Evolutionary conservation across 2,329 filamentous ascomycete species (phyloP), one percentile per base, ranked within the genome.

Genomic region (Ilyonectria mors-panacis): DNA sequence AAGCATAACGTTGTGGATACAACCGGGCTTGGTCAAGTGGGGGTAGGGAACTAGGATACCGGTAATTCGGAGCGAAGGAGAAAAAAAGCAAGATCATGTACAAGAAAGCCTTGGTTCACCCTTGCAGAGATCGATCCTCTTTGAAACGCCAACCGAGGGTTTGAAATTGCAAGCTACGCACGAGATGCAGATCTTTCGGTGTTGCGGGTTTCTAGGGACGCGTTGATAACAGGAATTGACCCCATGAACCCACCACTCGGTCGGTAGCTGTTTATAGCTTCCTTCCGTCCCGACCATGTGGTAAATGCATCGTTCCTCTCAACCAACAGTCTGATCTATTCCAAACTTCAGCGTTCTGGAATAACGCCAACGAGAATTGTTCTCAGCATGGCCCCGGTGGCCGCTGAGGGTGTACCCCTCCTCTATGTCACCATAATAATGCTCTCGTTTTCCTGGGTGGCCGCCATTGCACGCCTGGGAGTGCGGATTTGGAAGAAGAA

Each of bases 361-460:
- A 8, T 12, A 21, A 53, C 50, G 30, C 12, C 28, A 19, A 3
- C 28, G 2, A 13, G 2, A 21, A 19, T 28, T n/a, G 8, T 51
- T 12, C 28, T 50, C 63, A 64, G 0, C 4, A 73, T 73, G 70
- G 42, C 55, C 54, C 51, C 15, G 1, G 47, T 71, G 35, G 68
- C 63, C 3, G 70, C 53, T 30, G 70, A 67, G 21, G 70, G 70
- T 30, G 63, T 73, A 10, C 50, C 70, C 7, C 55, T 71, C 2
- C 37, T 73, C 8, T 73, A 68, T n/a, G 30, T 67, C 48, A 67
- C 68, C 5, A 70, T 71, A 19, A 26, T 65, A 26, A 69, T 73
- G 65, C 35, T 73, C 6, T 44, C 60, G 2, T n/a, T 73, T 2
- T 69, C 68, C 12, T 71, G 70, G 70, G 26, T 63, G 1, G 58